A percentile compares a stretch with the other conserved stretches of the same genome.
Conservation (phyloP, 805 yeast genomes). For the Nakazawaea ishiwadae region DNA sequence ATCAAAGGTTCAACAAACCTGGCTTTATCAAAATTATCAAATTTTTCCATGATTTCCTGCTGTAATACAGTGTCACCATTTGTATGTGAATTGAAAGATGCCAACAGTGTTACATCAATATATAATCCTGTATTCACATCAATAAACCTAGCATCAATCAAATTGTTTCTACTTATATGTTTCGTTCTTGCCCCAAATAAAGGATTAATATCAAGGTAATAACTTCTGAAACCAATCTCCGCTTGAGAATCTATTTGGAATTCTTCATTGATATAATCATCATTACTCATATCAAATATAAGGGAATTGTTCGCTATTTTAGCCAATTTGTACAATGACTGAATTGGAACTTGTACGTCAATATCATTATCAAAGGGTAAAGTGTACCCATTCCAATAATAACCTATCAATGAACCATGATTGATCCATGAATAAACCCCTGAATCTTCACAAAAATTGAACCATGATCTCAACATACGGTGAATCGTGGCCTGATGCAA, state of each 20-base stretch:
- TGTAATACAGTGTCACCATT: background rate
- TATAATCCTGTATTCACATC: conserved; percentile 45
- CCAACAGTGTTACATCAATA: conserved; percentile 39
- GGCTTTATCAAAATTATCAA: conserved; percentile 1
- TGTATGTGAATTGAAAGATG: conserved; percentile 2
- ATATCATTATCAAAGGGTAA: conserved; percentile 62
- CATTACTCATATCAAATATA: conserved; percentile 33
- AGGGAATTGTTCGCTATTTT: conserved; percentile 43
- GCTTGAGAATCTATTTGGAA: conserved; percentile 16
- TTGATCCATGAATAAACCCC: conserved; percentile 55
- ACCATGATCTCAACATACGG: conserved; percentile 48
- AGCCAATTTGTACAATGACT: conserved; percentile 38
- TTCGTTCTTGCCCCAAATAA: conserved; percentile 30
- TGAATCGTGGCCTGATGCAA: conserved; percentile 32
- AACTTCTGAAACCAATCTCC: conserved; percentile 26
- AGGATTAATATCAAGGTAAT: conserved; percentile 28
- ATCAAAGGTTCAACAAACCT: background rate
- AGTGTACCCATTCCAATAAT: conserved; percentile 54
- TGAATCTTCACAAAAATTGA: conserved; percentile 39
- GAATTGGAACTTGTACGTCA: conserved; percentile 57
- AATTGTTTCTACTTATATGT: conserved; percentile 40
- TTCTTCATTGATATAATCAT: conserved; percentile 4
- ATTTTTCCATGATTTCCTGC: background rate
- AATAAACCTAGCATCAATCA: conserved; percentile 51
- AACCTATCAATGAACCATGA: conserved; percentile 59